Percentiles rank a stretch among this genome's conserved stretches.
phyloP scores from a whole-genome alignment of 2,329 filamentous ascomycete genomes.

The Corniculantispora saksenae region DNA sequence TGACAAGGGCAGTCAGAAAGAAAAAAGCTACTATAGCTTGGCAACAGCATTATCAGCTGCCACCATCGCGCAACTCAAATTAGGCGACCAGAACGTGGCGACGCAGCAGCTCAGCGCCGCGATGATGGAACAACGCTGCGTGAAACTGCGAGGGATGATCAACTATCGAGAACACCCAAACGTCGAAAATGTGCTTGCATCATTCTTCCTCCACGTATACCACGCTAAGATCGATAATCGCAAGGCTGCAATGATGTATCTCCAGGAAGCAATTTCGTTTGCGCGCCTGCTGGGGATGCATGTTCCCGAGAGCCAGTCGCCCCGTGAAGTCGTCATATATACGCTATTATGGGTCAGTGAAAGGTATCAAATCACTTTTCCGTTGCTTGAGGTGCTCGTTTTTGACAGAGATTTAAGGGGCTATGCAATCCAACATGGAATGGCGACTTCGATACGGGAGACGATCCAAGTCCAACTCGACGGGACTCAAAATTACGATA shows the following conservation, averaged over 20 bases:
- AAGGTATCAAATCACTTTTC: neutral
- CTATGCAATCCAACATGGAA: neutral
- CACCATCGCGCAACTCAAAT: neutral
- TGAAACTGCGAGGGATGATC: neutral
- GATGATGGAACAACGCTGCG: neutral
- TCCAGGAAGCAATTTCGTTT: conserved; percentile 1
- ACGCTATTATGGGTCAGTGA: neutral
- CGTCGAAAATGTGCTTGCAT: neutral
- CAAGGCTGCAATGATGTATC: neutral
- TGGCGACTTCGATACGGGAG: neutral
- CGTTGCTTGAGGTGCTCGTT: neutral
- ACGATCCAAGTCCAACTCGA: neutral
- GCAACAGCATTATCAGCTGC: neutral
- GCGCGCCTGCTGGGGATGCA: neutral
- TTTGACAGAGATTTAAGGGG: neutral
- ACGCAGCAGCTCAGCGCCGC: neutral
- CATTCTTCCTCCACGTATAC: neutral
- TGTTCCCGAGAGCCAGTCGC: too few species aligned
- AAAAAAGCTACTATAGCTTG: neutral
- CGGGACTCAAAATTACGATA: neutral
- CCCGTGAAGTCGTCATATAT: neutral
- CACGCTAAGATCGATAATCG: neutral
- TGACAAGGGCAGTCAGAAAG: neutral
- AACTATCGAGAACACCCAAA: neutral
- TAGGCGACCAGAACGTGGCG: neutral